phyloP scores from a whole-genome alignment of 2,329 filamentous ascomycete genomes.

The Monosporascus ibericus region DNA sequence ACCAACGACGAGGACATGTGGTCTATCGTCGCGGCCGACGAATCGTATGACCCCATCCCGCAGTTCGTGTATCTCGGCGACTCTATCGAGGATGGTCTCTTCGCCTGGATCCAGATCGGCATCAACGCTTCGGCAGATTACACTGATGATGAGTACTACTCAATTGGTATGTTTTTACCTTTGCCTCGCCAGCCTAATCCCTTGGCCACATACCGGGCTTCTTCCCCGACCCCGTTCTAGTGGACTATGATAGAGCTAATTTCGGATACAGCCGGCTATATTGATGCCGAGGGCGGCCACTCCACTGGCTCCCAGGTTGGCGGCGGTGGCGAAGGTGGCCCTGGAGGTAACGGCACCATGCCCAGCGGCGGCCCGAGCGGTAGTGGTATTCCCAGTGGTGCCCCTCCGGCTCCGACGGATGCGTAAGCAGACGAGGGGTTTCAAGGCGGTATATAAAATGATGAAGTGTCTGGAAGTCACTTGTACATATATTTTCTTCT shows the following conservation, averaged over 20 bases:
- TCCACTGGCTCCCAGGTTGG: slow-evolving; percentile 10
- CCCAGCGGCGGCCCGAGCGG: slow-evolving; percentile 2
- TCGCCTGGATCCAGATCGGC: slow-evolving; percentile 43
- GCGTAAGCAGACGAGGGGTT: not conserved
- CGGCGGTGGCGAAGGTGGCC: slow-evolving; percentile 3
- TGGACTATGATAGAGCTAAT: not conserved
- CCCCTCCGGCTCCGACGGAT: not conserved
- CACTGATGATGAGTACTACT: slow-evolving; percentile 19
- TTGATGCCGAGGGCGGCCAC: slow-evolving; percentile 22
- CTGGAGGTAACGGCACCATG: slow-evolving; percentile 16
- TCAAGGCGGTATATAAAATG: not conserved
- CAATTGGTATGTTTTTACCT: slow-evolving; percentile 8
- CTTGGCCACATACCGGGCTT: not conserved
- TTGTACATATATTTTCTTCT: not conserved
- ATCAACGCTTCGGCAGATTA: slow-evolving; percentile 34
- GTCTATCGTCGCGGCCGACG: slow-evolving; percentile 21
- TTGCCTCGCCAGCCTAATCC: not conserved
- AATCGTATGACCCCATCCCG: slow-evolving; percentile 38
- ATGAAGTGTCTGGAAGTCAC: not conserved
- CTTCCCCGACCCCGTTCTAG: too few species aligned
- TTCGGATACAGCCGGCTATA: slow-evolving; percentile 14
- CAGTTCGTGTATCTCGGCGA: slow-evolving; percentile 48
- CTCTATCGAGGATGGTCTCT: slow-evolving; percentile 36
- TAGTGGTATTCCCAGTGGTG: not conserved
- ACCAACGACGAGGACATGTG: slow-evolving; percentile 29